Evolutionary conservation across 441 rosid species (phyloP).

Genomic region (Brassica balearica): DNA sequence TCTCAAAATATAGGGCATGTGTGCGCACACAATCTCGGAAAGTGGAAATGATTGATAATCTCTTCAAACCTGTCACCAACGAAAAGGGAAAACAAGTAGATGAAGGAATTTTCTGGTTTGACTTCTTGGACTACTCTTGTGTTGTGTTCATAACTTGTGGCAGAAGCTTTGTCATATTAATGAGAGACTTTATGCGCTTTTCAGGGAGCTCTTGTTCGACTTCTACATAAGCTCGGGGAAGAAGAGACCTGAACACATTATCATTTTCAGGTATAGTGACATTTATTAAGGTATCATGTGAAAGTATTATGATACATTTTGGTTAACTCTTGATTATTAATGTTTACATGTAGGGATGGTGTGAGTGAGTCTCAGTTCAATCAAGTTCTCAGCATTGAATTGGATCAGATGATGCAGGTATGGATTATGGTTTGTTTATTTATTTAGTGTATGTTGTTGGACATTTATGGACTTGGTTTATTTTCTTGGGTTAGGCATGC

Average conservation of each 20-base stretch:
- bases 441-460: background rate
- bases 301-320: background rate
- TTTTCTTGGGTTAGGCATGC: conserved; percentile 54
- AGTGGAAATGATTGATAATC: conserved; percentile 64
- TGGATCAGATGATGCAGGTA: conserved; percentile 69
- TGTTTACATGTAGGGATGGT: conserved; percentile 58
- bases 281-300: background rate
- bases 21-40: conserved; percentile 68
- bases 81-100: conserved; percentile 28
- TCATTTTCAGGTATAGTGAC: background rate
- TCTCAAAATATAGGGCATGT: conserved; percentile 66
- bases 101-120: conserved; percentile 53
- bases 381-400: conserved; percentile 62
- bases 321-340: background rate
- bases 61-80: conserved; percentile 52
- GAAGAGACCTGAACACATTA: background rate
- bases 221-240: conserved; percentile 56
- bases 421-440: background rate
- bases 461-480: conserved; percentile 9
- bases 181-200: background rate
- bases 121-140: background rate
- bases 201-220: conserved; percentile 57
- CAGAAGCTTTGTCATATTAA: background rate
- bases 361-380: conserved; percentile 75
- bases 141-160: background rate